A percentile compares a stretch with the other conserved stretches of the same genome.
Evolutionary conservation across 305 asterid genomes (phyloP).

Genomic region (Solanum hybrid): DNA sequence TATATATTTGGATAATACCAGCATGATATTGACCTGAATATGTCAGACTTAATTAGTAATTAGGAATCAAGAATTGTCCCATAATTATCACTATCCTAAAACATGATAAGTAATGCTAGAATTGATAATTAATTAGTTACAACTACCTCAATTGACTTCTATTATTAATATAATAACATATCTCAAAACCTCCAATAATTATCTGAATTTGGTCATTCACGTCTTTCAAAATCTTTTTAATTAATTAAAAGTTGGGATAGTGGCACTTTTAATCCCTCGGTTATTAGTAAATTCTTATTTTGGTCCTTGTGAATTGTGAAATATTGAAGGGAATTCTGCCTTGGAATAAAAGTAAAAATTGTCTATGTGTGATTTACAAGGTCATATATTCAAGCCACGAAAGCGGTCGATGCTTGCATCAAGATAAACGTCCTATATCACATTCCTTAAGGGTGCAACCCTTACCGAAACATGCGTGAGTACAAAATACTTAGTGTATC

Average conservation of each 20-base stretch:
- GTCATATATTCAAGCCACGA: rapidly evolving
- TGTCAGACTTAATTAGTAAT: not conserved
- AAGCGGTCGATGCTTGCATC: not conserved
- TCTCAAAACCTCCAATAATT: not conserved
- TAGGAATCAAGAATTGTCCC: not conserved
- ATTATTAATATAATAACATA: not conserved
- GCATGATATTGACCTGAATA: not conserved
- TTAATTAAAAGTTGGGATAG: not conserved
- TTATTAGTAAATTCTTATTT: not conserved
- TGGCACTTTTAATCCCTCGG: not conserved
- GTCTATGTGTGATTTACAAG: not conserved
- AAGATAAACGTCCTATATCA: not conserved
- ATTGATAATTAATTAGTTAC: not conserved
- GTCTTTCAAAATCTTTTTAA: slow-evolving; percentile 6
- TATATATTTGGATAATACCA: not conserved
- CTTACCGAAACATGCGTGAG: no score
- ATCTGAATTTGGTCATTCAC: not conserved
- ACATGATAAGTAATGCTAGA: not conserved
- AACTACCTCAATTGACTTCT: not conserved
- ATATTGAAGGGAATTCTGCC: not conserved
- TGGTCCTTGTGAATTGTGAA: not conserved
- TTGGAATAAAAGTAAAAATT: not conserved
- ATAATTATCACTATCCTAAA: not conserved
- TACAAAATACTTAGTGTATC: rapidly evolving
- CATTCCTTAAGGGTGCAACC: not conserved